Evolutionary conservation across 1,139 yeast genomes (phyloP).

Genomic region (Ashbya aceris): DNA sequence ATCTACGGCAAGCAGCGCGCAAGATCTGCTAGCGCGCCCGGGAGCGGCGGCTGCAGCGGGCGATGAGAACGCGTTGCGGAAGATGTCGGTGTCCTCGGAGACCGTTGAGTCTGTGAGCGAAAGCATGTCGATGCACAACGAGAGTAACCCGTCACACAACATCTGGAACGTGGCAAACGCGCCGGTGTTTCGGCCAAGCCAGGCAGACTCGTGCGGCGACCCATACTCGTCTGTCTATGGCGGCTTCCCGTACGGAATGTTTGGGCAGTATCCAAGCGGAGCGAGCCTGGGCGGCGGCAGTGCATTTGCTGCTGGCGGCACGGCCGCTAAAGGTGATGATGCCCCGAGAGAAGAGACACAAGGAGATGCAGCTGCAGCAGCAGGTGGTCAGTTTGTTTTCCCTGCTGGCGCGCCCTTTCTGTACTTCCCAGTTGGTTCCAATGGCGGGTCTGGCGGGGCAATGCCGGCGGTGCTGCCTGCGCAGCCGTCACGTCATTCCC

Average conservation of each 20-base stretch:
- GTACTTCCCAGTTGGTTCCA: conserved; percentile 2
- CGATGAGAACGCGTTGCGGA: conserved; percentile 6
- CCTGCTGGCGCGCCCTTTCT: conserved; percentile 1
- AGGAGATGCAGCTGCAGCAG: not conserved
- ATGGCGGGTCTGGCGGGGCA: not conserved
- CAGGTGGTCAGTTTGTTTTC: conserved; percentile 4
- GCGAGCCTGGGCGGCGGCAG: not conserved
- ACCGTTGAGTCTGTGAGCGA: conserved; percentile 12
- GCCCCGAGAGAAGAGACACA: not conserved
- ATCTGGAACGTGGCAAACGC: conserved; percentile 25
- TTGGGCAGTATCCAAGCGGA: conserved; percentile 6
- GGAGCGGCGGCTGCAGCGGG: conserved; percentile 2
- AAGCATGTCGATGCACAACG: conserved; percentile 9
- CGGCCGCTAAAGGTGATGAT: not conserved
- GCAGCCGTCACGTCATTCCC: not conserved
- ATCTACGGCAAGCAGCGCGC: conserved; percentile 1
- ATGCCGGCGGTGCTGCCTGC: not conserved
- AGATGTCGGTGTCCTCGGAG: conserved; percentile 11
- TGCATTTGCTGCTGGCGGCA: not conserved
- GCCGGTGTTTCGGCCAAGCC: conserved; percentile 22
- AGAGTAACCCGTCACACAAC: conserved; percentile 10
- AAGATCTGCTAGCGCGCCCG: conserved; percentile 6
- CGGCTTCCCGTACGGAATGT: conserved; percentile 5
- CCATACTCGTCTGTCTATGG: conserved; percentile 5
- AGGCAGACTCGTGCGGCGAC: not conserved